Evolutionary conservation across 257 asterid genomes (phyloP).

Genomic region (Paraleonurus japonicus): DNA sequence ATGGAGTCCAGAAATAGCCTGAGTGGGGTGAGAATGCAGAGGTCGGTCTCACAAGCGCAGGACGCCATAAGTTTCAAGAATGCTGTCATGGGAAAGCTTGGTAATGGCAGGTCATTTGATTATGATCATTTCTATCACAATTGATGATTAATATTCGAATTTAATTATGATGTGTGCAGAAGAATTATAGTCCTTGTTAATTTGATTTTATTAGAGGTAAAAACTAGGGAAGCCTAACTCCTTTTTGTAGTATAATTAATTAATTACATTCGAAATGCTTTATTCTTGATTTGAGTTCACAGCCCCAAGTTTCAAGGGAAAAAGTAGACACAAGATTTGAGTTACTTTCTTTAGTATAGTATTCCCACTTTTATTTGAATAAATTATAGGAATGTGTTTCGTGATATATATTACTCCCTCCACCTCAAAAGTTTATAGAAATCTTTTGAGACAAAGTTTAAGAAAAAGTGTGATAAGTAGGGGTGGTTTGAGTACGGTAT

Average conservation of each 20-base stretch:
- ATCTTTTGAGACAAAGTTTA: no score
- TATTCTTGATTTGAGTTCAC: neutral
- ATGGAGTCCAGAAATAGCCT: constrained; percentile 61
- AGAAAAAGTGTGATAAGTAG: no score
- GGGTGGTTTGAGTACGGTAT: no score
- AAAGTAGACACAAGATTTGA: no score
- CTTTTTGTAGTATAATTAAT: neutral
- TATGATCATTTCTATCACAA: constrained; percentile 20
- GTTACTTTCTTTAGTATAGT: no score
- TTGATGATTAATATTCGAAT: neutral
- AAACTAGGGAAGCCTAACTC: neutral
- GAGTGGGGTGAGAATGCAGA: constrained; percentile 72
- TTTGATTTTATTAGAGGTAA: no score
- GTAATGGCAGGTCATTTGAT: constrained; percentile 45
- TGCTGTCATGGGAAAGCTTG: constrained; percentile 51
- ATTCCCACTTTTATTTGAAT: no score
- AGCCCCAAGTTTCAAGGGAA: no score
- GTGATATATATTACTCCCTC: no score
- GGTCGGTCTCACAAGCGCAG: constrained; percentile 61
- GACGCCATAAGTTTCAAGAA: constrained; percentile 60
- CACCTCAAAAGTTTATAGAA: no score
- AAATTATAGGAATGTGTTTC: no score
- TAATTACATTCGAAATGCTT: neutral
- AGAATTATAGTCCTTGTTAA: neutral
- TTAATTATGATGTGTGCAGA: neutral